Base-by-base conservation (phyloP, 352 stramenopile genomes). In the Phytophthora pini region DNA sequence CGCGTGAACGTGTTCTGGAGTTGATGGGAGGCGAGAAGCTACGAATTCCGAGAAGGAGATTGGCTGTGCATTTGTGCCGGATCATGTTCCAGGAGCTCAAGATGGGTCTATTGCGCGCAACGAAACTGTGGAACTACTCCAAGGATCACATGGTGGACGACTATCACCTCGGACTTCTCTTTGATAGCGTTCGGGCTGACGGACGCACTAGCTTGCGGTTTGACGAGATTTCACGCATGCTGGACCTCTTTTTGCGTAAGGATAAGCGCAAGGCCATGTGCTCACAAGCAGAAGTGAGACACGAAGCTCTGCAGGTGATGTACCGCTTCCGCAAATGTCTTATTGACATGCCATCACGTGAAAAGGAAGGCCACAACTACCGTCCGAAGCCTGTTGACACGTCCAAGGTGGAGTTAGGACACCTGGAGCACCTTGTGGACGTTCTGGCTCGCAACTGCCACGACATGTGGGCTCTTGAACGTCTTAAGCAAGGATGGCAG, bases 361-460 rank as follows among this genome's bases (percentile, higher is more conserved):
- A 96, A 57, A 94, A 95, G 36, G 88, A 96, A 68, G 88, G 88
- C 4, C 87, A 96, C 67, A 93, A 96, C 50, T 96, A 96, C 55
- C 74, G 80, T 1, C 88, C 88, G 10, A 95, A 96, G 65, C 88
- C 88, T 29, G 85, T 96, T 36, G 88, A 96, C 24, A 96, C 88
- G 24, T 82, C 67, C 32, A 68, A 58, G 15, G 74, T 96, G n/a
- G 85, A 92, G 38, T 60, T 96, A 17, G 80, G 87, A 0, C 82
- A 82, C 52, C 68, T 94, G 4, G 82, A 89, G 51, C 82, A 92
- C 56, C 67, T 94, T 46, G 83, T 77, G 1, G 84, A 94, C 53
- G 85, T 93, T 55, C 52, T 95, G 17, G 84, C 87, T 10, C 86
- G 90, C 57, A 96, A 96, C 50, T 92, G 82, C 54, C 88, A 96